A percentile compares a stretch with the other conserved stretches of the same genome.
Conservation (phyloP, 371 early-diverging fungal species). For the Mucor velutinosus region DNA sequence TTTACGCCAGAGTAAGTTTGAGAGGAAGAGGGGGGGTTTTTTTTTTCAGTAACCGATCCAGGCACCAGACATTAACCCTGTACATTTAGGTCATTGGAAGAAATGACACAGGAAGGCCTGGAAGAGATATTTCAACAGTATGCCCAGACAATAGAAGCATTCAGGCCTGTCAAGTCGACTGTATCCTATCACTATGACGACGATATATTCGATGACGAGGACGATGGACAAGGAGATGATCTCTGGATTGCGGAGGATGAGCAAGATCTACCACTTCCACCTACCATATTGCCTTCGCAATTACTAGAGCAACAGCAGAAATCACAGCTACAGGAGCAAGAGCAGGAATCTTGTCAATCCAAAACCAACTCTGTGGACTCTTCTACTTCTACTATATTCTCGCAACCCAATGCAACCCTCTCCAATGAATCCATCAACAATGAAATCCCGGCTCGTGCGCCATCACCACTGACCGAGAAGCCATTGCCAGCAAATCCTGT, state of each 20-base stretch:
- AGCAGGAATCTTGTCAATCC: not conserved
- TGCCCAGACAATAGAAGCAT: slow-evolving; percentile 48
- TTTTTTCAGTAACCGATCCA: not conserved
- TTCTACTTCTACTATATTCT: slow-evolving; percentile 13
- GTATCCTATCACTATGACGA: slow-evolving; percentile 26
- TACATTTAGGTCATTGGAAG: slow-evolving; percentile 35
- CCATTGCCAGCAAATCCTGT: slow-evolving; percentile 27
- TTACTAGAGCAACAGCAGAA: not conserved
- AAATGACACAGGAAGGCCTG: slow-evolving; percentile 50
- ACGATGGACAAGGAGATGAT: slow-evolving; percentile 20
- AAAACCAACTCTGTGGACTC: slow-evolving; percentile 8
- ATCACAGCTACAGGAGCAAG: not conserved
- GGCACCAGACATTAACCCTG: not conserved
- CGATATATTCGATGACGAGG: slow-evolving; percentile 23
- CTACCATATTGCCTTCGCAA: not conserved
- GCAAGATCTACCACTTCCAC: not conserved
- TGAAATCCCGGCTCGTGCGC: slow-evolving; percentile 8
- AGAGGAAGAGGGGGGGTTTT: no score
- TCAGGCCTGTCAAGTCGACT: slow-evolving; percentile 29
- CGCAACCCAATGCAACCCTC: slow-evolving; percentile 24
- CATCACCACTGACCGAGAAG: slow-evolving; percentile 25
- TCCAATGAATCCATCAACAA: slow-evolving; percentile 18
- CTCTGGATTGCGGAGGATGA: slow-evolving; percentile 25
- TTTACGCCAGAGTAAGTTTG: slow-evolving; percentile 52
- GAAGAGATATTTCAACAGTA: slow-evolving; percentile 52